Base-by-base conservation (phyloP, 805 yeast species). In the Dipodascopsis uninucleata region DNA sequence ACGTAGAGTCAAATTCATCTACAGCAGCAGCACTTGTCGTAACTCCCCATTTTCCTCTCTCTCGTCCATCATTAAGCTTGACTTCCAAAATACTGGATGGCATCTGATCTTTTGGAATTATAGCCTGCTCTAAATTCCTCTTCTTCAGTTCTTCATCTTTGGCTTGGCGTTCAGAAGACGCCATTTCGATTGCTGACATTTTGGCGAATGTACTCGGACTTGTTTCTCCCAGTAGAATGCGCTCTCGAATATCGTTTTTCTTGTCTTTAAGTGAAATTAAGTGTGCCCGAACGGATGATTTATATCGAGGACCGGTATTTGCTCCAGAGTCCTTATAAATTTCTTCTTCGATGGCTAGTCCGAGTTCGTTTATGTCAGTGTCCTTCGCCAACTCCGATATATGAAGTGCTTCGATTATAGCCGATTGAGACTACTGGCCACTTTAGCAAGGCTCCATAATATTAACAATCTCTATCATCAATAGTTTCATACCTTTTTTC, bases 1-100 rank as follows among this genome's bases (percentile, higher is more conserved):
- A 20, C 9, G 9, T 17, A 16, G 20, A 29, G 20, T 36, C 43
- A 33, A 48, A 48, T 20, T 41, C 37, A 21, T 66, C 70, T 1
- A 66, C 49, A 0, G 70, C 69, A 4, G 72, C 72, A 3, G 71
- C 71, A 5, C 71, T 66, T 6, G 60, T 48, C 8, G 63, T 59
- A 1, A 67, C 68, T 4, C 71, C 72, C 72, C 72, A 68, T 36
- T 69, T 68, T 36, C 64, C 71, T 7, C 71, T 44, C 25, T 66
- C 70, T 2, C 71, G 50, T 31, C 72, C 72, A 41, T 68, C 72
- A 32, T 67, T 66, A 4, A 61, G 47, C 21, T 61, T 49, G 28
- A 56, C 55, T 17, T 59, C 41, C 5, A 59, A 50, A 2, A 67
- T 61, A 14, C 62, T 45, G 28, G 51, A 50, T 26, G 61, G 51